A percentile compares a stretch with the other conserved stretches of the same genome.
phyloP scores from a whole-genome alignment of 176 grass and related monocot genomes.

The Thalia dealbata region DNA sequence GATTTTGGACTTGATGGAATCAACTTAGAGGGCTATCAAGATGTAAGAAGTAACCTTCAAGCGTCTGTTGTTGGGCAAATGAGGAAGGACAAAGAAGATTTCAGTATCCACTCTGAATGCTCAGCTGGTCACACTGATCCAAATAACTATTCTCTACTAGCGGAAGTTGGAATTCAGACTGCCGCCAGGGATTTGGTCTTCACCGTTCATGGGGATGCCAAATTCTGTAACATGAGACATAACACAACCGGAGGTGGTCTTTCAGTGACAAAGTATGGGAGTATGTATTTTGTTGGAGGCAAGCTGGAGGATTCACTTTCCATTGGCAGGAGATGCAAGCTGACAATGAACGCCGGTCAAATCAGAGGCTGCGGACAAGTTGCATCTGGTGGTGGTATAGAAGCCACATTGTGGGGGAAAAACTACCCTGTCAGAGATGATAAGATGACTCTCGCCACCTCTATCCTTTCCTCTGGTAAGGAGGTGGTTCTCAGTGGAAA shows the following conservation, averaged over 20 bases:
- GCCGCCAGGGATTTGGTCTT: constrained; percentile 56
- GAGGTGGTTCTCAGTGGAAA: constrained; percentile 48
- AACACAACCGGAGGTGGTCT: constrained; percentile 59
- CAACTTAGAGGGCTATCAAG: constrained; percentile 57
- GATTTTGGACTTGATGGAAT: constrained; percentile 87
- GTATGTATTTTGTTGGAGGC: constrained; percentile 49
- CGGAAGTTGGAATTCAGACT: constrained; percentile 62
- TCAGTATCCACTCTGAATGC: constrained; percentile 68
- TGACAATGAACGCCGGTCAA: constrained; percentile 39
- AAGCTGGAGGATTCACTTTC: constrained; percentile 65
- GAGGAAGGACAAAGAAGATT: constrained; percentile 89
- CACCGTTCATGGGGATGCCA: constrained; percentile 54
- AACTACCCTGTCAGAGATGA: constrained; percentile 83
- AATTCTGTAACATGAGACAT: constrained; percentile 39
- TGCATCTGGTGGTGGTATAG: constrained; percentile 53
- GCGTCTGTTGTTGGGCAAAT: constrained; percentile 56
- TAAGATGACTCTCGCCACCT: constrained; percentile 31
- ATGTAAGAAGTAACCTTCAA: constrained; percentile 32
- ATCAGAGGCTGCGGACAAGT: constrained; percentile 59
- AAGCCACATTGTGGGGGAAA: constrained; percentile 55
- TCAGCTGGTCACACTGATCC: constrained; percentile 37
- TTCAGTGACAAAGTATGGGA: constrained; percentile 68
- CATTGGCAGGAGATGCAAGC: constrained; percentile 31
- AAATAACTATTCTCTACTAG: constrained; percentile 28
- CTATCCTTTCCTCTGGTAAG: constrained; percentile 46